Base-by-base conservation (phyloP, 257 asterid genomes). In the Nicotiana benthamiana region DNA sequence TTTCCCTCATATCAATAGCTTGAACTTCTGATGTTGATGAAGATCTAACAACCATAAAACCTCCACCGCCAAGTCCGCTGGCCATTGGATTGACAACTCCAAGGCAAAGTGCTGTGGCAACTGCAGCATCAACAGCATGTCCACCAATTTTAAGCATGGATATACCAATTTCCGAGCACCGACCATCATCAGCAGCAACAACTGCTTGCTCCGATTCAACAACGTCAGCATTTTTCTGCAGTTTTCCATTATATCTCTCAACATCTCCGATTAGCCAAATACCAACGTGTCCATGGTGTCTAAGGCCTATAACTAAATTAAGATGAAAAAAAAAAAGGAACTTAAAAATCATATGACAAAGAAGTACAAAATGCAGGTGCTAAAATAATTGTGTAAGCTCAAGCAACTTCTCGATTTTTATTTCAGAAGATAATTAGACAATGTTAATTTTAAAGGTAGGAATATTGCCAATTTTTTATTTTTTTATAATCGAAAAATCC, bases 21-120 rank as follows among this genome's bases (percentile, higher is more conserved):
- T 81, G 75, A 28, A 93, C 89, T 53, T 48, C 85, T 3, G 90
- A 74, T 1, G 83, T 53, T 6, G 92, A 82, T 0, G 92, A 89
- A 74, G 96, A 88, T 62, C 86, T 89, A 66, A 94, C 94, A 10
- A 94, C 90, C 98, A 94, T 93, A 83, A 93, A 93, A 40, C 81
- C 96, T 9, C 97, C 98, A 11, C 98, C 98, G 15, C 98, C 98
- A 2, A 94, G 90, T 40, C 97, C 98, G 80, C 98, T 93, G 12
- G 94, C 86, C 84, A 83, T 78, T 0, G 94, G 95, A 76, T 89
- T 82, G 57, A 94, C 95, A 34, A 93, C 98, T 10, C 98, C 98
- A 3, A 94, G 90, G 83, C 98, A 94, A 1, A 91, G 30, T 3
- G 97, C 94, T 11, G 95, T 86, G 1, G 97, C 95, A 62, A 94